These are phyloP conservation scores for Drechslerella coelobrocha DNA, from an alignment of 2,329 filamentous ascomycete species.

Conservation along the genomic window DNA sequence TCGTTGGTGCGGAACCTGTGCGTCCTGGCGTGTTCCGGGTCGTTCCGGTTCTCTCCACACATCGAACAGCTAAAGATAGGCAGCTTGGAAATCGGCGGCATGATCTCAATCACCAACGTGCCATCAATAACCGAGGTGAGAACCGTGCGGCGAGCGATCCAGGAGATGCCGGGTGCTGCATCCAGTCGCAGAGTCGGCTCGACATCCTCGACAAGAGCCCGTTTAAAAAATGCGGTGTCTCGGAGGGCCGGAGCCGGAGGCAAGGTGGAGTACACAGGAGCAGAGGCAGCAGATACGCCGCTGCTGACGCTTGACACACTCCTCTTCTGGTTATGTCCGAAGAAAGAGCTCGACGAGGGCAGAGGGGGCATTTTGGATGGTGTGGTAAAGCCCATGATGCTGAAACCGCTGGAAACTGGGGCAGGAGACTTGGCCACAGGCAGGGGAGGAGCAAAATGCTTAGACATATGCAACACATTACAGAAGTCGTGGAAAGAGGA, in stretches of 20 bases:
- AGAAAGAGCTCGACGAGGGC: constrained; percentile 51
- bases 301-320: constrained; percentile 69
- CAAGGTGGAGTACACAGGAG: constrained; percentile 58
- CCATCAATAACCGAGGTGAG: constrained; percentile 83
- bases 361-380: constrained; percentile 56
- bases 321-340: constrained; percentile 57
- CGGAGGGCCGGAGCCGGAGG: constrained; percentile 70
- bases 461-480: constrained; percentile 73
- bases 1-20: constrained; percentile 91
- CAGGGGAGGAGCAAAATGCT: constrained; percentile 64
- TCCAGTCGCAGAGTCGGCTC: constrained; percentile 92
- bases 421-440: constrained; percentile 67
- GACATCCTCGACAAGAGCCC: constrained; percentile 84
- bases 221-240: constrained; percentile 93
- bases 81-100: constrained; percentile 66
- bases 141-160: constrained; percentile 87
- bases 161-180: constrained; percentile 86
- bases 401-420: constrained; percentile 72
- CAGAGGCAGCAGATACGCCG: constrained; percentile 63
- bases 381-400: constrained; percentile 63
- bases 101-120: constrained; percentile 85
- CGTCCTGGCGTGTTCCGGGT: constrained; percentile 73
- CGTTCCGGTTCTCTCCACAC: constrained; percentile 82
- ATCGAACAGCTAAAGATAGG: constrained; percentile 74
- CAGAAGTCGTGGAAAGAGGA: constrained; percentile 84